Percentiles rank a stretch among this genome's conserved stretches.
These are phyloP conservation scores for Rhododendron williamsianum DNA, from an alignment of 148 eudicot species.

Conservation along the genomic window DNA sequence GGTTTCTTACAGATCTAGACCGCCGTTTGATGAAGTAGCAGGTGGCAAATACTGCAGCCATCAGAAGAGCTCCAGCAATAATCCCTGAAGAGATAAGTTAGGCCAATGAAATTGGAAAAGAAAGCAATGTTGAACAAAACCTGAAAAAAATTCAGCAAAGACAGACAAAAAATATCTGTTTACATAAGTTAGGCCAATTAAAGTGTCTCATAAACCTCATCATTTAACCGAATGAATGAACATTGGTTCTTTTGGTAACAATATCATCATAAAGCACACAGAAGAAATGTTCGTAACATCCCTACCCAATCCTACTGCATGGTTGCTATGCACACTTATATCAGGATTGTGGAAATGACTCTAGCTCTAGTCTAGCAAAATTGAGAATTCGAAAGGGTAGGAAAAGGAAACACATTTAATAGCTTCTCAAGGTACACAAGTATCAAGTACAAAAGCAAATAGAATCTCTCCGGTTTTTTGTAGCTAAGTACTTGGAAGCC, in stretches of 20 bases:
- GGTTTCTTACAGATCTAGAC: slow-evolving; percentile 32
- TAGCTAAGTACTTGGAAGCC: not conserved
- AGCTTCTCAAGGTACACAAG: not conserved
- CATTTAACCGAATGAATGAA: not conserved
- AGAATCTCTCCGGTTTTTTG: not conserved
- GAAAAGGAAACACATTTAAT: not conserved
- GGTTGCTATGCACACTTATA: not conserved
- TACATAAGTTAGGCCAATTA: not conserved
- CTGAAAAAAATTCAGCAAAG: not conserved
- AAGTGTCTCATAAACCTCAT: not conserved
- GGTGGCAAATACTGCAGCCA: slow-evolving; percentile 28
- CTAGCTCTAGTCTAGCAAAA: not conserved
- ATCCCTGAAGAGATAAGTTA: slow-evolving; percentile 36
- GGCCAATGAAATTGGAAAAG: not conserved
- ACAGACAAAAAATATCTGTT: not conserved
- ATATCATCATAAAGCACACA: not conserved
- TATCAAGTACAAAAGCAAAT: not conserved
- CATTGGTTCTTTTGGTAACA: not conserved
- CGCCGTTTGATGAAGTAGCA: slow-evolving; percentile 49
- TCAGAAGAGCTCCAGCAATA: slow-evolving; percentile 47
- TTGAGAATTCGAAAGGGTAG: not conserved
- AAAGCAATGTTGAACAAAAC: not conserved
- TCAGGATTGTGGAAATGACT: not conserved
- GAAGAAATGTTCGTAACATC: not conserved
- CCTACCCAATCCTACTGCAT: not conserved